phyloP scores from a whole-genome alignment of 1,284 basidiomycete genomes.

The Inonotus hispidus region DNA sequence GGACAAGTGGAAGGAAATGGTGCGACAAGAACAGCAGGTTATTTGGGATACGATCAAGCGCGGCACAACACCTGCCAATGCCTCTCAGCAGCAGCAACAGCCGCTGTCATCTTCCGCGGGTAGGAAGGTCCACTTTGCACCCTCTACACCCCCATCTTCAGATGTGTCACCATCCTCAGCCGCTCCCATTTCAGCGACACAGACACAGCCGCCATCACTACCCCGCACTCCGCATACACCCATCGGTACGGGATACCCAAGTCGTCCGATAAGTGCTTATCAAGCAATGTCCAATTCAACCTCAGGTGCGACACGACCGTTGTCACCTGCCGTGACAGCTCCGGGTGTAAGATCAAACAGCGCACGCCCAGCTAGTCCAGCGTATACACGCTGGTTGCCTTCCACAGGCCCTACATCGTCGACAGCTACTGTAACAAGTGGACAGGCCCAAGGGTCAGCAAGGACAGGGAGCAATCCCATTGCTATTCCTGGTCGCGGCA shows the following conservation, averaged over 20 bases:
- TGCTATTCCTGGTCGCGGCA: slow-evolving; percentile 1
- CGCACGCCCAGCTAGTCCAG: slow-evolving; percentile 15
- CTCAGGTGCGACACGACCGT: not conserved
- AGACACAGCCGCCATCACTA: slow-evolving; percentile 2
- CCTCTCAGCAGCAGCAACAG: not conserved
- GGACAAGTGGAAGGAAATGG: slow-evolving; percentile 9
- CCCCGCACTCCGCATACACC: slow-evolving; percentile 13
- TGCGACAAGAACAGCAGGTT: slow-evolving; percentile 14
- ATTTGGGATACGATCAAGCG: slow-evolving; percentile 15
- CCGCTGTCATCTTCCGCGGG: not conserved
- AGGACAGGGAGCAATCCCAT: slow-evolving; percentile 3
- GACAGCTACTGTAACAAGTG: not conserved
- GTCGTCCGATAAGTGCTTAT: slow-evolving; percentile 1
- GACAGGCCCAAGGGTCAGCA: not conserved
- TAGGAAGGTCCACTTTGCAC: slow-evolving; percentile 15
- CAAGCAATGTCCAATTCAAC: not conserved
- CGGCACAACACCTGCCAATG: not conserved
- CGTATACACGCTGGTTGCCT: slow-evolving; percentile 13
- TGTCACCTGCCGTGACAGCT: slow-evolving; percentile 11
- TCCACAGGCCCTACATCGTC: not conserved
- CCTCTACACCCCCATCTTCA: not conserved
- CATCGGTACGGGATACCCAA: not conserved
- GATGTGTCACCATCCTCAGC: not conserved
- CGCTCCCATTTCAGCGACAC: not conserved
- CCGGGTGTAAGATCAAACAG: slow-evolving; percentile 5